A percentile compares a stretch with the other conserved stretches of the same genome.
Conservation (phyloP, 2,329 filamentous ascomycete species). For the Lasiodiplodia theobromae region DNA sequence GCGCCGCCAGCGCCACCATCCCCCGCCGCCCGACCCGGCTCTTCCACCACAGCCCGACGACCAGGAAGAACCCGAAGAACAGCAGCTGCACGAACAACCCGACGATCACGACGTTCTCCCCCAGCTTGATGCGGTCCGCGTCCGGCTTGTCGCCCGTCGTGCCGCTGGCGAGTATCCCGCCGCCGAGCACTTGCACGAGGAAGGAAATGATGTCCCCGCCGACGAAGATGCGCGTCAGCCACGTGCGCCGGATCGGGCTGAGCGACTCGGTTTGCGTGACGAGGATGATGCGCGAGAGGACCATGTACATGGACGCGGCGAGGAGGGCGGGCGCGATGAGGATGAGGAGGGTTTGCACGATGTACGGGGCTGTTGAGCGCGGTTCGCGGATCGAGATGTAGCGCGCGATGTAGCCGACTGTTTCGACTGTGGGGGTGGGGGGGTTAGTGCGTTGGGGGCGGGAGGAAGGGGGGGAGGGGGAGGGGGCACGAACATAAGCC, state of each 20-base stretch:
- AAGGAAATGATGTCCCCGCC: slow-evolving; percentile 52
- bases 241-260: slow-evolving; percentile 43
- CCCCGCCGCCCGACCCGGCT: background rate
- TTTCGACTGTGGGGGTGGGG: slow-evolving; percentile 51
- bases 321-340: slow-evolving; percentile 56
- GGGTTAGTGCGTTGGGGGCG: background rate
- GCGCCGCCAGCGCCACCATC: slow-evolving; percentile 24
- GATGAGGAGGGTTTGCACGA: slow-evolving; percentile 53
- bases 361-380: slow-evolving; percentile 48
- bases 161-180: background rate
- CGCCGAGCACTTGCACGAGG: slow-evolving; percentile 43
- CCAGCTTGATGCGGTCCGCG: slow-evolving; percentile 31
- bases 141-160: background rate
- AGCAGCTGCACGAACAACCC: slow-evolving; percentile 60
- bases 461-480: no score
- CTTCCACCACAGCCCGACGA: slow-evolving; percentile 29
- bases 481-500: no score
- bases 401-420: slow-evolving; percentile 59
- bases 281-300: slow-evolving; percentile 49
- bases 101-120: slow-evolving; percentile 55
- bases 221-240: slow-evolving; percentile 53
- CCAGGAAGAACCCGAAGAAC: slow-evolving; percentile 59
- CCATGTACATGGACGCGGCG: slow-evolving; percentile 56
- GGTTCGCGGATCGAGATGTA: slow-evolving; percentile 43
- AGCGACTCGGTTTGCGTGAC: slow-evolving; percentile 42